Evolutionary conservation across 352 stramenopile genomes (phyloP), one percentile per base, ranked within the genome.

Genomic region (Phytopythium aichiense): DNA sequence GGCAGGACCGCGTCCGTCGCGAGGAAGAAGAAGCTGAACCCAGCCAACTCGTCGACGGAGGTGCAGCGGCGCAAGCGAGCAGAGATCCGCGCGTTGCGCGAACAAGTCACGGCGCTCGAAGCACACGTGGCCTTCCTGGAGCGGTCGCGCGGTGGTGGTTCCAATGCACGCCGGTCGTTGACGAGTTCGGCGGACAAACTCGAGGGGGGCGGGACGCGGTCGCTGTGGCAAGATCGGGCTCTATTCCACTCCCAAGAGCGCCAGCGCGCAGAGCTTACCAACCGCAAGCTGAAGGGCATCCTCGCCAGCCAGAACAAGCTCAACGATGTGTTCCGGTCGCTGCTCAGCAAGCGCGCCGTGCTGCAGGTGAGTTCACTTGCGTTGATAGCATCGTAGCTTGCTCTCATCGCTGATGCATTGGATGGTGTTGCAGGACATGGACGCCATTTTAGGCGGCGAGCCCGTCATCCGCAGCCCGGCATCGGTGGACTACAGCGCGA

Each of bases 271-370:
- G 71, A 77, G 28, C 56, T 60, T 11, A 73, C 51, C 0, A 68
- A 74, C 59, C 52, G 71, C 9, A 73, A 75, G 25, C 65, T 77
- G 22, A 72, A 71, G 38, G 61, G 65, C 23, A 60, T 75, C 35
- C 72, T 63, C 64, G 35, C 54, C 33, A 65, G 68, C 30, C 71
- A 77, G 49, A 31, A 53, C 22, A 75, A 73, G 63, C 58, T 77
- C 23, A 68, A 72, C 37, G 65, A 49, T 12, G 40, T 50, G 5
- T 68, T 74, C 28, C 62, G 66, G 2, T 55, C 72, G 43, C 37
- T 73, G 15, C 50, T 71, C 15, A 61, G 70, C 25, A 63, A 67
- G 8, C 58, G 69, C 7, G 64, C 50, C 16, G 43, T 45, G 7
- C 38, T 45, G 38, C 38, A 45, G 38, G 38, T n/a, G 38, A 45